Base-by-base conservation (phyloP, 331 rosid species). In the Dryas integrifolia region DNA sequence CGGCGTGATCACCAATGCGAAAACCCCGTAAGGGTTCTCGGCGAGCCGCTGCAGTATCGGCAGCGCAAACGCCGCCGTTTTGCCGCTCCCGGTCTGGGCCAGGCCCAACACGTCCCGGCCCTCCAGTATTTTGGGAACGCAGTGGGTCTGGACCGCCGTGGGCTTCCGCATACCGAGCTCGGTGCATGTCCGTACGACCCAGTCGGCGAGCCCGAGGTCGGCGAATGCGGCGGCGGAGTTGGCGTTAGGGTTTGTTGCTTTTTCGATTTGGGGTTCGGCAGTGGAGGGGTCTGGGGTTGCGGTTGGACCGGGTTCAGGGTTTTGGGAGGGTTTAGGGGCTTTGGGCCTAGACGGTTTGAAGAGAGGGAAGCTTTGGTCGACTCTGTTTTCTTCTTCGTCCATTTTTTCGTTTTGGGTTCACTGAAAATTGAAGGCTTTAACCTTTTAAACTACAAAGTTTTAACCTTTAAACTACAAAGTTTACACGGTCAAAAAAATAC, bases 11-110 rank as follows among this genome's bases (percentile, higher is more conserved):
- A 94, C 91, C 67, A 94, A 56, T 0, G 92, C 96, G 51, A 84
- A 94, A 14, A 91, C 94, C 24, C 96, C 97, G 55, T 45, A 93
- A 1, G 95, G 90, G 41, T 86, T 79, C 72, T 85, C 90, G 0
- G 89, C 76, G 3, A 94, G 83, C 16, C 90, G 86, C 40, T 94
- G 92, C 9, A 94, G 90, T 21, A 94, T 91, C 6, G 96, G 97
- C 39, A 94, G 81, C 3, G 98, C 98, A 61, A 94, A 94, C 38
- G 98, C 98, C 3, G 98, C 97, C 13, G 97, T 94, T 75, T 94
- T 94, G 3, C 98, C 97, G 10, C 92, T 89, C 0, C 98, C 97
- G 0, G 97, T 94, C 73, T 89, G 95, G 26, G 92, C 96, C 30
- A 94, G 79, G 55, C 97, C 98, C 1, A 94, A 71, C 11, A 94